Base-by-base conservation (phyloP, 257 asterid genomes). In the Nyctanthes arbortristis region DNA sequence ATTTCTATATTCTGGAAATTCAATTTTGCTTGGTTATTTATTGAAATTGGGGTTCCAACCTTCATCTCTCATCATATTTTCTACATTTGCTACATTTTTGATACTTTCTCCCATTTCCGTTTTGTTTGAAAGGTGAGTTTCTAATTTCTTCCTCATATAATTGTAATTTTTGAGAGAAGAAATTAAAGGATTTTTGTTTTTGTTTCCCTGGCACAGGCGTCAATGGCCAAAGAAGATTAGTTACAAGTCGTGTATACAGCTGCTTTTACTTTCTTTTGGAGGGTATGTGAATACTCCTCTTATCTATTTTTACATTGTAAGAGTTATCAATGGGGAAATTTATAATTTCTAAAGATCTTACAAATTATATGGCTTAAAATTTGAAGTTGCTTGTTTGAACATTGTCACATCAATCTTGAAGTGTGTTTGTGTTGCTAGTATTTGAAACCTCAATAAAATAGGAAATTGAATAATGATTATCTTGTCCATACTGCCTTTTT, bases 191-290 rank as follows among this genome's bases (percentile, higher is more conserved):
- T 12, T 22, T 7, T 5, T 6, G 10, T 37, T 34, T 7, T 27
- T 64, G 25, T 68, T 7, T 69, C 69, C 40, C 68, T 85, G 74
- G n/a, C n/a, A n/a, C 86, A 93, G 98, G 87, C 71, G 67, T 59
- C 80, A 80, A 76, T 93, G 97, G 98, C 98, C 97, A 3, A 74
- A 72, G 64, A 76, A 79, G 28, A 73, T 93, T 64, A 75, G 74
- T 54, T 36, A 68, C 81, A 93, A 78, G 79, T 71, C 90, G 37
- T 70, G 79, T 67, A 59, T 84, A 59, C 87, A 88, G 25, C 73
- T 88, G 37, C 69, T 85, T 71, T 71, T 93, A 24, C 86, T 88
- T 82, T 84, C 97, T 2, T 90, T 90, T 74, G 93, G 96, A 82
- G 97, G 98, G 98, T 90, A 81, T 24, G 62, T 29, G 22, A 28